phyloP scores from a whole-genome alignment of 805 yeast genomes.

The Kluyveromyces starmeri region DNA sequence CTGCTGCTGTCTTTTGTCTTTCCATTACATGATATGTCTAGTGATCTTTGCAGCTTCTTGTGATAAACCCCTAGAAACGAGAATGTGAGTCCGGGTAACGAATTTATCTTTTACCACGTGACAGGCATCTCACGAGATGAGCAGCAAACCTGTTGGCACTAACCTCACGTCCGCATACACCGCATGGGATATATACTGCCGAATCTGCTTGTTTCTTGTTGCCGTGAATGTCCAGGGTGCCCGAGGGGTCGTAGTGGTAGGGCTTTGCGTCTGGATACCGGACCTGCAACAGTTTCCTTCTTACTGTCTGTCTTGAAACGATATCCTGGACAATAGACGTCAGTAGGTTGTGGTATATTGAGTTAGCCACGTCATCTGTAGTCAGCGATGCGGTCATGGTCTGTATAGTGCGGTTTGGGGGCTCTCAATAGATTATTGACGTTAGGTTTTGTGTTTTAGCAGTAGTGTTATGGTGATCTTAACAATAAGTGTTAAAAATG shows the following conservation, averaged over 20 bases:
- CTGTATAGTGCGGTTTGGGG: too few species aligned
- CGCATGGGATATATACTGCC: slow-evolving; percentile 58
- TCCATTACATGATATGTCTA: too few species aligned
- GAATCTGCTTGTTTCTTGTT: slow-evolving; percentile 26
- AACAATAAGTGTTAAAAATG: too few species aligned
- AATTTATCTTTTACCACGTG: slow-evolving; percentile 51
- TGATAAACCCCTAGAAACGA: not conserved
- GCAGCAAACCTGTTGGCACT: slow-evolving; percentile 91
- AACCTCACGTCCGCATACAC: slow-evolving; percentile 74
- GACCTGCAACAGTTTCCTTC: slow-evolving; percentile 15
- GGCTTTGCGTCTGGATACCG: slow-evolving; percentile 20
- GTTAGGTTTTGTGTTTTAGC: too few species aligned
- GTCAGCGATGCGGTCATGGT: slow-evolving; percentile 9
- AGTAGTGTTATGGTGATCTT: too few species aligned
- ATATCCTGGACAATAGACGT: slow-evolving; percentile 26
- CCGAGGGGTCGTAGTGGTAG: slow-evolving; percentile 21
- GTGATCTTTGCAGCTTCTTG: not conserved
- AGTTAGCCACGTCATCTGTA: slow-evolving; percentile 17
- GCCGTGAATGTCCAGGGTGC: slow-evolving; percentile 23
- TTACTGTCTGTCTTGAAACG: slow-evolving; percentile 21
- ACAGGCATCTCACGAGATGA: slow-evolving; percentile 83
- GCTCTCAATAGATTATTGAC: too few species aligned
- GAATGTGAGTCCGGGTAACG: slow-evolving; percentile 1
- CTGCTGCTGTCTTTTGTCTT: too few species aligned
- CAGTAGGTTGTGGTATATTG: slow-evolving; percentile 20